Conservation (phyloP, 495 filamentous ascomycete species). For the Penicillium nucicola region DNA sequence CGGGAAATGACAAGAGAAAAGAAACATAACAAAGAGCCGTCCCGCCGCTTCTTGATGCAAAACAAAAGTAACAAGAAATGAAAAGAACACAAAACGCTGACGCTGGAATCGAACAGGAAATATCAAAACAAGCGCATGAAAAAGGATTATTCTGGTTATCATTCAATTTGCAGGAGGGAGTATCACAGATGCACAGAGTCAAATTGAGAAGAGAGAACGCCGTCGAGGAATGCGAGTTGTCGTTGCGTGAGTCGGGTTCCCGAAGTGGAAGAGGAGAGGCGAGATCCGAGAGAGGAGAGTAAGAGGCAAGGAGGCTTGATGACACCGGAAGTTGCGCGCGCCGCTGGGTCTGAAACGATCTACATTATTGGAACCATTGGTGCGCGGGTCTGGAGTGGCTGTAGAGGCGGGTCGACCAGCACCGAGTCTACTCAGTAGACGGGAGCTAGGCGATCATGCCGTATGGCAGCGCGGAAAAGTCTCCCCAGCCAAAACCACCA, state of each 20-base stretch:
- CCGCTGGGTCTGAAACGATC: constrained; percentile 11
- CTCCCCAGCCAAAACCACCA: constrained; percentile 75
- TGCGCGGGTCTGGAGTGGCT: background rate
- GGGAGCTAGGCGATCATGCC: constrained; percentile 52
- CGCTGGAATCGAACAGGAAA: constrained; percentile 31
- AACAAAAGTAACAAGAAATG: constrained; percentile 12
- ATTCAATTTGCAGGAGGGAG: constrained; percentile 42
- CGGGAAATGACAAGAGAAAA: constrained; percentile 33
- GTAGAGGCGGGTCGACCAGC: constrained; percentile 9
- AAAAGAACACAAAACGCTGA: constrained; percentile 30
- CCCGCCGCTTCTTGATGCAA: constrained; percentile 53
- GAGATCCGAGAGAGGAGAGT: background rate
- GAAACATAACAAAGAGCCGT: constrained; percentile 47
- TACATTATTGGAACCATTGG: constrained; percentile 9
- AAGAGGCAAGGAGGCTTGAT: background rate
- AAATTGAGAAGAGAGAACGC: constrained; percentile 41
- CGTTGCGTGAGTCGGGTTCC: constrained; percentile 28
- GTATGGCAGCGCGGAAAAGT: constrained; percentile 54
- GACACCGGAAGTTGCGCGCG: background rate
- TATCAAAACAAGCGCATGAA: constrained; percentile 21
- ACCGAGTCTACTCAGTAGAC: constrained; percentile 9
- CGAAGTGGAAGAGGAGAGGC: background rate
- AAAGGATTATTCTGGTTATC: constrained; percentile 38
- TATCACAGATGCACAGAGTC: constrained; percentile 48
- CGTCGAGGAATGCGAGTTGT: constrained; percentile 49